A percentile compares a stretch with the other conserved stretches of the same genome.
These are phyloP conservation scores for Wallemia hederae DNA, from an alignment of 1,284 basidiomycete species.

Conservation along the genomic window DNA sequence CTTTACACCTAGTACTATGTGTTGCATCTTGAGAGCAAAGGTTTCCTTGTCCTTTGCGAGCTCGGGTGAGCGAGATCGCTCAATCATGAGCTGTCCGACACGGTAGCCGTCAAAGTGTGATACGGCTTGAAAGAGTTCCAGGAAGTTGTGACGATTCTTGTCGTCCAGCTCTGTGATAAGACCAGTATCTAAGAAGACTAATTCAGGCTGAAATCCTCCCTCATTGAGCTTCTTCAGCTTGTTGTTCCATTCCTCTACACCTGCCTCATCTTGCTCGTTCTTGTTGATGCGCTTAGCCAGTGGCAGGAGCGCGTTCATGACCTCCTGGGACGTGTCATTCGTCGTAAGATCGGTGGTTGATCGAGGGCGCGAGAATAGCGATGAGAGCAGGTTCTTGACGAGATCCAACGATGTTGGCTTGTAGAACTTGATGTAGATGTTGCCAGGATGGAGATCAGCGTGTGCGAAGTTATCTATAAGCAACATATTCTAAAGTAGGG, in stretches of 20 bases:
- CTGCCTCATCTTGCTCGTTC: neutral
- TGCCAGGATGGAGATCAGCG: slow-evolving; percentile 53
- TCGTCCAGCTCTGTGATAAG: slow-evolving; percentile 62
- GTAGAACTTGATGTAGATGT: slow-evolving; percentile 91
- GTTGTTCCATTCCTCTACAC: slow-evolving; percentile 31
- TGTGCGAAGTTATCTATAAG: slow-evolving; percentile 95
- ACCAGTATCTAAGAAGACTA: slow-evolving; percentile 89
- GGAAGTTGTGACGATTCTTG: slow-evolving; percentile 61
- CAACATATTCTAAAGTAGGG: slow-evolving; percentile 57
- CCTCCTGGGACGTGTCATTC: slow-evolving; percentile 12
- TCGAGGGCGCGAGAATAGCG: slow-evolving; percentile 9
- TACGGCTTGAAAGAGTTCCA: slow-evolving; percentile 84
- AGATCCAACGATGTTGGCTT: slow-evolving; percentile 39
- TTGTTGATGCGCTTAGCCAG: slow-evolving; percentile 25
- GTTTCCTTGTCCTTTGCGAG: slow-evolving; percentile 71
- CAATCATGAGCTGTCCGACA: slow-evolving; percentile 81
- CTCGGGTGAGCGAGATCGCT: slow-evolving; percentile 74
- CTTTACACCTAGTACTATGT: slow-evolving; percentile 74
- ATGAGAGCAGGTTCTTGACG: slow-evolving; percentile 23
- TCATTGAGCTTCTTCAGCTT: slow-evolving; percentile 34
- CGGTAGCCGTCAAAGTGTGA: slow-evolving; percentile 91
- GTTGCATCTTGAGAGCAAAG: slow-evolving; percentile 90
- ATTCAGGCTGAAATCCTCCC: slow-evolving; percentile 65
- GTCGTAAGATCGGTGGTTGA: slow-evolving; percentile 9
- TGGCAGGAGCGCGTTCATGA: slow-evolving; percentile 35